Evolutionary conservation across 148 eudicot species (phyloP).

Genomic region (Rhododendron mucronatum): DNA sequence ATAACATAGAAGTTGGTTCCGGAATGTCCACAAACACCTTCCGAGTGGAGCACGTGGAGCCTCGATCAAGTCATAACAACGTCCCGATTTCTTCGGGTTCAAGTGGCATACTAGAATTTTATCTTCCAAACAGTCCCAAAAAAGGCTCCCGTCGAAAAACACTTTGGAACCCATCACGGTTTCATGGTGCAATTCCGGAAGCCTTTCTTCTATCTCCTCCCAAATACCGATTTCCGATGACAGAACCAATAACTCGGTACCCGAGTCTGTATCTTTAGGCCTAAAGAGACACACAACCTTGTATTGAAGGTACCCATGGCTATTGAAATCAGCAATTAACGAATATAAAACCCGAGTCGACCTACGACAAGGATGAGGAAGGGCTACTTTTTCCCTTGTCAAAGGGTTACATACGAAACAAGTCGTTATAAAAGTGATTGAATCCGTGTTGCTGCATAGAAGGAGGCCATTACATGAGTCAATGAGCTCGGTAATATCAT

Average conservation of each 20-base stretch:
- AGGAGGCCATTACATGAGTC: neutral
- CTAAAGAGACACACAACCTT: neutral
- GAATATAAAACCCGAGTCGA: neutral
- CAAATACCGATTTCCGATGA: neutral
- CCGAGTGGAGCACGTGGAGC: constrained; percentile 13
- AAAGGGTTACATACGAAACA: neutral
- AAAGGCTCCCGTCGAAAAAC: constrained; percentile 11
- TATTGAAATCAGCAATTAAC: neutral
- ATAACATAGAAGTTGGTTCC: constrained; percentile 11
- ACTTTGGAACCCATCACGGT: constrained; percentile 11
- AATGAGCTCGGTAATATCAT: neutral
- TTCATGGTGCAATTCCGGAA: neutral
- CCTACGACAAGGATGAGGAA: neutral
- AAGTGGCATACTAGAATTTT: constrained; percentile 10
- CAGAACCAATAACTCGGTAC: neutral
- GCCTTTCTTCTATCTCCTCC: neutral
- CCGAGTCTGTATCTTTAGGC: neutral
- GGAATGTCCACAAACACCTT: constrained; percentile 7
- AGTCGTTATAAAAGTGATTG: neutral
- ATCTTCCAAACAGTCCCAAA: constrained; percentile 12
- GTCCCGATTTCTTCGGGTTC: neutral
- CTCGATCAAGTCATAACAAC: neutral
- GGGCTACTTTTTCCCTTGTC: neutral
- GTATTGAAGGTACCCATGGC: neutral
- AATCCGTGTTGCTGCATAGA: neutral